These are phyloP conservation scores for Backusella parvicylindrica DNA, from an alignment of 192 early-diverging fungal species.

Conservation along the genomic window DNA sequence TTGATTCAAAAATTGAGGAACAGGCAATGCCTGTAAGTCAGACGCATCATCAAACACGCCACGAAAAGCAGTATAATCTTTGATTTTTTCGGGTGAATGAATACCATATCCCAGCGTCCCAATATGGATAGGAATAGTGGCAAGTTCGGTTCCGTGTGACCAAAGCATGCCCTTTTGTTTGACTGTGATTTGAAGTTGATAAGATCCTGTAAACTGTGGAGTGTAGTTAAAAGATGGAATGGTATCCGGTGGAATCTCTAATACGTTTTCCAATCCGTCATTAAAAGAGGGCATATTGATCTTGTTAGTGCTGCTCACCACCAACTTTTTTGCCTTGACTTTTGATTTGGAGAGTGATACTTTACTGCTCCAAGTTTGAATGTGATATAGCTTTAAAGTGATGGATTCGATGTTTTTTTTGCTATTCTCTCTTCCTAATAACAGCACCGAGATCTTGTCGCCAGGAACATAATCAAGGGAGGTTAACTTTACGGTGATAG, in stretches of 20 bases:
- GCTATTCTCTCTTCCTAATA: not conserved
- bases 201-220: not conserved
- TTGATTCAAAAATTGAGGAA: not conserved
- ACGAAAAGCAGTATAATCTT: not conserved
- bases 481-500: not conserved
- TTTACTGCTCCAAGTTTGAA: not conserved
- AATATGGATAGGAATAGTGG: not conserved
- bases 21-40: not conserved
- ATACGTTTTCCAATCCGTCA: not conserved
- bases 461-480: conserved; percentile 7
- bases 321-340: not conserved
- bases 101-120: conserved; percentile 1
- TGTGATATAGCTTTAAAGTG: not conserved
- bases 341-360: not conserved
- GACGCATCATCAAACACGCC: not conserved
- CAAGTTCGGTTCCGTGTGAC: not conserved
- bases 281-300: not conserved
- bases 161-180: not conserved
- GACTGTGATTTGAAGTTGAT: not conserved
- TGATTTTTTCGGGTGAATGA: not conserved
- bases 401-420: not conserved
- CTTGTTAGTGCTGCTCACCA: not conserved
- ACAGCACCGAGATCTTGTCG: not conserved
- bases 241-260: not conserved
- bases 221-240: not conserved